Percentiles rank a stretch among this genome's conserved stretches.
phyloP scores from a whole-genome alignment of 805 yeast genomes.

The Barnettozyma pratensis region DNA sequence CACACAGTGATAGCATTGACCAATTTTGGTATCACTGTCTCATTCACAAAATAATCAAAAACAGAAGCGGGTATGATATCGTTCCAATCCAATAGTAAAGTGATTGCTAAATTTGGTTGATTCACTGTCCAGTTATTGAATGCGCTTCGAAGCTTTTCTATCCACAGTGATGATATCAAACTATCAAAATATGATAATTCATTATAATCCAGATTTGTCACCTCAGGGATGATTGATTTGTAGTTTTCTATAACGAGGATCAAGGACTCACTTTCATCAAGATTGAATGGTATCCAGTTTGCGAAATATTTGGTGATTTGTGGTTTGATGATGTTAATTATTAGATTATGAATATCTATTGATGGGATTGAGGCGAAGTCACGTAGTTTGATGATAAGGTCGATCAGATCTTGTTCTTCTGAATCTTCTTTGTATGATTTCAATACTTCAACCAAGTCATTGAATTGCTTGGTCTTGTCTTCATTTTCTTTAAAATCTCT shows the following conservation, averaged over 20 bases:
- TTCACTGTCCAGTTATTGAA: constrained; percentile 33
- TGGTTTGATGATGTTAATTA: constrained; percentile 22
- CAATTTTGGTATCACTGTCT: constrained; percentile 35
- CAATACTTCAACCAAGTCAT: background rate
- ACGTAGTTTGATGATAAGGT: background rate
- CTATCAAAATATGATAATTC: constrained; percentile 29
- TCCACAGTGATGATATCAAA: constrained; percentile 32
- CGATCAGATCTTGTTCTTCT: background rate
- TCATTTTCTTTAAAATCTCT: background rate
- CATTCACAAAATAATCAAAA: constrained; percentile 25
- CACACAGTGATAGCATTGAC: constrained; percentile 30
- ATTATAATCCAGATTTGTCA: constrained; percentile 4
- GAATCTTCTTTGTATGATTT: background rate
- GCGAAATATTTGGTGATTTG: background rate
- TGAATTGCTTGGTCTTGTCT: background rate
- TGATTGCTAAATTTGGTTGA: constrained; percentile 35
- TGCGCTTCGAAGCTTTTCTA: constrained; percentile 26
- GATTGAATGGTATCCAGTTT: constrained; percentile 34
- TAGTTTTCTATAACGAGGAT: constrained; percentile 27
- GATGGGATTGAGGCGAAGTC: background rate
- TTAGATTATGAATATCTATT: constrained; percentile 11
- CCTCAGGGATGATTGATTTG: constrained; percentile 16
- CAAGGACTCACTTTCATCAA: constrained; percentile 25
- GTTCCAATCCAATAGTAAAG: constrained; percentile 38
- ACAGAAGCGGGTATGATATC: constrained; percentile 28